Percentiles rank a stretch among this genome's conserved stretches.
Evolutionary conservation across 495 filamentous ascomycete genomes (phyloP).

Genomic region (Ramalina intermedia): DNA sequence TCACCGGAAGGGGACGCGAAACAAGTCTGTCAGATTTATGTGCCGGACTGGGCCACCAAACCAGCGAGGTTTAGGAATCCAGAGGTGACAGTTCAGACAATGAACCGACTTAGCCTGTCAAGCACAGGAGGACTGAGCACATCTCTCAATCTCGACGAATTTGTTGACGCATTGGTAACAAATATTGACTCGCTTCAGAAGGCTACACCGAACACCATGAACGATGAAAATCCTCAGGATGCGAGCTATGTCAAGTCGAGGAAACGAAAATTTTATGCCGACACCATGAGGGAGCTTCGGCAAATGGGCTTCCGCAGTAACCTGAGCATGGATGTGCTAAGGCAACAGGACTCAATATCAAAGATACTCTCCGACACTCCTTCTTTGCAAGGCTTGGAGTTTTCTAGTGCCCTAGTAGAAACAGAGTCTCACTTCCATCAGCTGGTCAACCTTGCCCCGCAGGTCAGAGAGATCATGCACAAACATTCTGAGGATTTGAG

Average conservation of each 20-base stretch:
- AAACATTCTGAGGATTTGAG: constrained; percentile 77
- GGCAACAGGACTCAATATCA: constrained; percentile 54
- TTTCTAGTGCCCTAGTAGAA: constrained; percentile 5
- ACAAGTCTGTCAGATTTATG: constrained; percentile 32
- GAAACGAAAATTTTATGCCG: constrained; percentile 83
- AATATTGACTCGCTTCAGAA: constrained; percentile 59
- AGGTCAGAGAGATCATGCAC: constrained; percentile 45
- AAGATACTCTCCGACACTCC: constrained; percentile 45
- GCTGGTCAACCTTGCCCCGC: constrained; percentile 52
- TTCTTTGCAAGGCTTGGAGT: constrained; percentile 14
- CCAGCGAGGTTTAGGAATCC: constrained; percentile 60
- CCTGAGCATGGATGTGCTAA: constrained; percentile 50
- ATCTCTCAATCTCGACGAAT: constrained; percentile 45
- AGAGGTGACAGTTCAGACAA: constrained; percentile 44
- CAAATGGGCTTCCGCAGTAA: constrained; percentile 83
- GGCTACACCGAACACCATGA: constrained; percentile 61
- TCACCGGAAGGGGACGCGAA: constrained; percentile 31
- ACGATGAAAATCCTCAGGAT: constrained; percentile 63
- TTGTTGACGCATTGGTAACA: constrained; percentile 49
- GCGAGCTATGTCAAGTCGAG: constrained; percentile 78
- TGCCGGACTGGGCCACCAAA: constrained; percentile 42
- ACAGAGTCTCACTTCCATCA: constrained; percentile 67
- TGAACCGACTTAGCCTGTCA: constrained; percentile 41
- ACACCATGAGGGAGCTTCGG: constrained; percentile 65
- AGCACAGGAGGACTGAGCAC: constrained; percentile 39